A percentile compares a stretch with the other conserved stretches of the same genome.
Conservation (phyloP, 177 flowering plant species). For the Vitis hybrid region DNA sequence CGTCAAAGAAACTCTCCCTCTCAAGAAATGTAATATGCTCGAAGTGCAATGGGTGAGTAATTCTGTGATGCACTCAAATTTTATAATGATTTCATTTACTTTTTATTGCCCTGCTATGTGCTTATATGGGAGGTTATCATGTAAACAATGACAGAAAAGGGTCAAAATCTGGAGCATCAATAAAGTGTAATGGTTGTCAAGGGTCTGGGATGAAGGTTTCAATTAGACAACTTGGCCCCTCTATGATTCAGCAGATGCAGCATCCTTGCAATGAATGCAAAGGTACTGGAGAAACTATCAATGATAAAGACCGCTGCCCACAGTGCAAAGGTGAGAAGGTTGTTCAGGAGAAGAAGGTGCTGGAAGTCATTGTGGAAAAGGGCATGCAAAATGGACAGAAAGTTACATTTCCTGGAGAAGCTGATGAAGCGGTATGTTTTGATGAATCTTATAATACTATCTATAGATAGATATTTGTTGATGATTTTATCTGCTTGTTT, state of each 20-base stretch:
- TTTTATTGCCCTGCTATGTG: not conserved
- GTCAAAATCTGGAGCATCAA: conserved; percentile 78
- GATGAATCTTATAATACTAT: not conserved
- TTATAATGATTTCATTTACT: not conserved
- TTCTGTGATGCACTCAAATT: not conserved
- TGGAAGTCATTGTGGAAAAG: conserved; percentile 87
- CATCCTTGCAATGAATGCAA: conserved; percentile 82
- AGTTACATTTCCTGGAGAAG: conserved; percentile 91
- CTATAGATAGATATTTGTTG: not conserved
- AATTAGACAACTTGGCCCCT: conserved; percentile 77
- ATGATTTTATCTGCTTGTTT: not conserved
- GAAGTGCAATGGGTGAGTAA: conserved; percentile 72
- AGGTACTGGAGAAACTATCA: conserved; percentile 85
- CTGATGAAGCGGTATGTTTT: conserved; percentile 84
- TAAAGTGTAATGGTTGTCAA: conserved; percentile 68
- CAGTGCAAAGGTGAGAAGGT: conserved; percentile 94
- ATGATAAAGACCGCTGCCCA: conserved; percentile 81
- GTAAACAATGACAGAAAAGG: conserved; percentile 54
- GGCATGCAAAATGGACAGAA: conserved; percentile 94
- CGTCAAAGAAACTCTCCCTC: conserved; percentile 59
- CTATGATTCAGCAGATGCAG: conserved; percentile 88
- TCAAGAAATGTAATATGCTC: conserved; percentile 57
- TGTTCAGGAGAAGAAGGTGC: conserved; percentile 82
- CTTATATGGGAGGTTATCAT: not conserved
- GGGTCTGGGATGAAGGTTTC: conserved; percentile 83